A percentile compares a stretch with the other conserved stretches of the same genome.
These are phyloP conservation scores for Gastrolobium bilobum DNA, from an alignment of 306 rosid genomes.

Conservation along the genomic window DNA sequence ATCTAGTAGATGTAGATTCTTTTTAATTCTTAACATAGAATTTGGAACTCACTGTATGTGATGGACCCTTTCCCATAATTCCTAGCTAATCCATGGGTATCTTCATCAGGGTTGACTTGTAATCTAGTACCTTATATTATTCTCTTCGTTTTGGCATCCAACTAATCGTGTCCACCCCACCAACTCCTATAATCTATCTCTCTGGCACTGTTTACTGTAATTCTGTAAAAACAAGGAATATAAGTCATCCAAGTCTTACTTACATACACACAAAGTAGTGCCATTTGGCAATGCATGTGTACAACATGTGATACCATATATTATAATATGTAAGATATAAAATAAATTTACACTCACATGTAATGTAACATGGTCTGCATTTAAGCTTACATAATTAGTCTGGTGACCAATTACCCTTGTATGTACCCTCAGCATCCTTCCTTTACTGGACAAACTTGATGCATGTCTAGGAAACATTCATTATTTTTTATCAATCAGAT, in stretches of 20 bases:
- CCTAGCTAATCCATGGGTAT: slow-evolving; percentile 42
- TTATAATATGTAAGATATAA: neutral
- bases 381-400: slow-evolving; percentile 26
- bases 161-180: slow-evolving; percentile 48
- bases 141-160: slow-evolving; percentile 41
- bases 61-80: slow-evolving; percentile 1
- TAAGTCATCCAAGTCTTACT: neutral
- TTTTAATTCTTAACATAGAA: slow-evolving; percentile 33
- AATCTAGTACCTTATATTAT: slow-evolving; percentile 29
- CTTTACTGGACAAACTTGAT: slow-evolving; percentile 59
- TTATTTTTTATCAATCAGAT: slow-evolving; percentile 29
- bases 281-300: slow-evolving; percentile 16
- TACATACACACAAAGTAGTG: slow-evolving; percentile 4
- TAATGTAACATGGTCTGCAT: neutral
- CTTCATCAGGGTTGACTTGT: slow-evolving; percentile 51
- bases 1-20: slow-evolving; percentile 31
- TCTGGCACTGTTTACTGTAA: slow-evolving; percentile 11
- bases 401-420: slow-evolving; percentile 49
- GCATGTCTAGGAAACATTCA: slow-evolving; percentile 70
- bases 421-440: slow-evolving; percentile 57
- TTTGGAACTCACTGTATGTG: slow-evolving; percentile 50
- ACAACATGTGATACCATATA: slow-evolving; percentile 33
- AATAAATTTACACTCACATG: neutral
- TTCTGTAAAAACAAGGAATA: slow-evolving; percentile 9
- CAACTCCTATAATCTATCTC: slow-evolving; percentile 27